phyloP scores from a whole-genome alignment of 305 asterid genomes.

The Solanum hybrid region DNA sequence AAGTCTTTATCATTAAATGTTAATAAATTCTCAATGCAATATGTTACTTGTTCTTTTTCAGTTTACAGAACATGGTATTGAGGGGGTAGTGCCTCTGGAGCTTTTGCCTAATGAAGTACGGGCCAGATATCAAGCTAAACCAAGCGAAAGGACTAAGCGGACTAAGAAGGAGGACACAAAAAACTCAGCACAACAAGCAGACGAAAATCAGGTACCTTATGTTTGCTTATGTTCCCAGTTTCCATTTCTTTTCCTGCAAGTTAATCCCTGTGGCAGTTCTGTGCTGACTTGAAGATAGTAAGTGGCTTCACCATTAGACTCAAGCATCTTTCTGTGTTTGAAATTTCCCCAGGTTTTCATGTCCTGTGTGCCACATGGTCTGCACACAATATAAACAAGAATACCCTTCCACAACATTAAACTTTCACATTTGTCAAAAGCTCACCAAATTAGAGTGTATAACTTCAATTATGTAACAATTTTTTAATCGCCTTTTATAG shows the following conservation, averaged over 20 bases:
- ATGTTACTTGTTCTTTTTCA: constrained; percentile 19
- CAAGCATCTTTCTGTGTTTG: background rate
- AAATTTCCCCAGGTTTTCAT: background rate
- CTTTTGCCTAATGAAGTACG: constrained; percentile 63
- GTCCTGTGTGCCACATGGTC: background rate
- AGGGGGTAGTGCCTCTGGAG: constrained; percentile 93
- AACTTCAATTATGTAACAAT: background rate
- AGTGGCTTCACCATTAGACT: background rate
- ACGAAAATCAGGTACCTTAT: constrained; percentile 62
- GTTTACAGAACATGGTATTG: constrained; percentile 94
- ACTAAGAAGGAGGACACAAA: constrained; percentile 77
- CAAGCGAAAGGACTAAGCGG: constrained; percentile 67
- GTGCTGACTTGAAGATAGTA: background rate
- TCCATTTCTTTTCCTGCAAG: background rate
- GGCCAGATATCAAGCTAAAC: constrained; percentile 76
- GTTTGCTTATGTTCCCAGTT: background rate
- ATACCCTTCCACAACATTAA: background rate
- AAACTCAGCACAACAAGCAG: constrained; percentile 49
- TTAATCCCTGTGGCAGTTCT: background rate
- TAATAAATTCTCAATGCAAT: background rate
- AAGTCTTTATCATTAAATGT: background rate
- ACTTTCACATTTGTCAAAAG: background rate
- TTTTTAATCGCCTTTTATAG: background rate
- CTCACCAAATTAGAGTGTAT: background rate
- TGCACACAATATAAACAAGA: background rate